Evolutionary conservation across 78 protist genomes (phyloP).

Genomic region (Acrasis kona): DNA sequence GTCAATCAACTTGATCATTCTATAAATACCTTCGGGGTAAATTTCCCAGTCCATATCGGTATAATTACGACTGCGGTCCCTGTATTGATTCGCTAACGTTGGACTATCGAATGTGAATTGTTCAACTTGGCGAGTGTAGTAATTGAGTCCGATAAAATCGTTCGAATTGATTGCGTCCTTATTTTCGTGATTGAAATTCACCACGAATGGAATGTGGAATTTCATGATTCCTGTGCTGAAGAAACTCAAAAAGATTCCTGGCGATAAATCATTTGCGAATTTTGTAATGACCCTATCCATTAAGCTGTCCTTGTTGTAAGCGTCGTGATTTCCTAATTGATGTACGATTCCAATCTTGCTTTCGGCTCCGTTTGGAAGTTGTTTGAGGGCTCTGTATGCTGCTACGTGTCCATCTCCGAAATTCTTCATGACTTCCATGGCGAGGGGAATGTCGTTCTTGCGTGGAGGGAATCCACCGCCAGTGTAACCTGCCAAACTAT

Average conservation of each 20-base stretch:
- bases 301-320: too few species aligned
- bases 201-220: background rate
- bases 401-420: background rate
- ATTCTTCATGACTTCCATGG: background rate
- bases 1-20: background rate
- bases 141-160: background rate
- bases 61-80: background rate
- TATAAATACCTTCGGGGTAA: background rate
- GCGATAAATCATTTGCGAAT: too few species aligned
- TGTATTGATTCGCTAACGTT: too few species aligned
- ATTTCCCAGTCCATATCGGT: constrained; percentile 15
- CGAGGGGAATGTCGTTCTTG: background rate
- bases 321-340: background rate
- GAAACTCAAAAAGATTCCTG: too few species aligned
- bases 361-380: background rate
- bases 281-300: too few species aligned
- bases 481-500: background rate
- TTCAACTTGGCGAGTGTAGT: background rate
- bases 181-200: background rate
- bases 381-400: background rate
- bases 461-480: constrained; percentile 9
- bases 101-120: too few species aligned
- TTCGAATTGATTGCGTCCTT: background rate
- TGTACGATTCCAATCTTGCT: background rate
- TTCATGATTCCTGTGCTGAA: background rate